Evolutionary conservation across 257 asterid genomes (phyloP).

Genomic region (Voacanga thouarsii): DNA sequence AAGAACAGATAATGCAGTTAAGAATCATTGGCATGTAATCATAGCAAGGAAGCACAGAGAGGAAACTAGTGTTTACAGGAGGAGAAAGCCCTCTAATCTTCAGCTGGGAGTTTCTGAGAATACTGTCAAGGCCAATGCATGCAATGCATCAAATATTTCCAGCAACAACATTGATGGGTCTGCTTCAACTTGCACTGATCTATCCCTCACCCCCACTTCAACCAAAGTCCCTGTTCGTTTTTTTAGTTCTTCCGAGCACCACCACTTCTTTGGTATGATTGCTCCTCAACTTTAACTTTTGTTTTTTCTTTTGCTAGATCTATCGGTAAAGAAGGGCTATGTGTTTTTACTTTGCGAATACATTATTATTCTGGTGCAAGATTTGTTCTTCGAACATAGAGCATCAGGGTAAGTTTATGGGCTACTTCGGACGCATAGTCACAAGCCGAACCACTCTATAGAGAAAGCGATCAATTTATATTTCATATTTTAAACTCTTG

Average conservation of each 20-base stretch:
- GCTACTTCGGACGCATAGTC: too few relatives aligned
- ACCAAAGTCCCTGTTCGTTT: conserved; percentile 6
- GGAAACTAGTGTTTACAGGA: conserved; percentile 13
- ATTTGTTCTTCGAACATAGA: too few relatives aligned
- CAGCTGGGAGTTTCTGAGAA: too few relatives aligned
- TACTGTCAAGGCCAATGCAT: conserved; percentile 4
- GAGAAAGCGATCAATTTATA: too few relatives aligned
- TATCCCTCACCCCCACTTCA: conserved; percentile 24
- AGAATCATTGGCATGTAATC: conserved; percentile 15
- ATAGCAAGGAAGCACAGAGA: conserved; percentile 5
- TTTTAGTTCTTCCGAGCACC: conserved; percentile 3
- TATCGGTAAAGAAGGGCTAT: neutral
- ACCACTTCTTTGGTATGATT: conserved; percentile 16
- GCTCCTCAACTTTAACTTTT: neutral
- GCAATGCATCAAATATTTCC: conserved; percentile 21
- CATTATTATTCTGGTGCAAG: too few relatives aligned
- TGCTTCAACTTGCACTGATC: conserved; percentile 33
- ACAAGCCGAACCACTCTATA: too few relatives aligned
- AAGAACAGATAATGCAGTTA: conserved; percentile 4
- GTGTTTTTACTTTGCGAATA: too few relatives aligned
- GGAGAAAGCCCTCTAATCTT: conserved; percentile 15
- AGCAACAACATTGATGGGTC: conserved; percentile 18
- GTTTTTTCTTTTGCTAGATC: too few relatives aligned
- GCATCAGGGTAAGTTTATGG: too few relatives aligned
- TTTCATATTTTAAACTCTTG: too few relatives aligned